Conservation (phyloP, 495 filamentous ascomycete species). For the Penicillium steckii region DNA sequence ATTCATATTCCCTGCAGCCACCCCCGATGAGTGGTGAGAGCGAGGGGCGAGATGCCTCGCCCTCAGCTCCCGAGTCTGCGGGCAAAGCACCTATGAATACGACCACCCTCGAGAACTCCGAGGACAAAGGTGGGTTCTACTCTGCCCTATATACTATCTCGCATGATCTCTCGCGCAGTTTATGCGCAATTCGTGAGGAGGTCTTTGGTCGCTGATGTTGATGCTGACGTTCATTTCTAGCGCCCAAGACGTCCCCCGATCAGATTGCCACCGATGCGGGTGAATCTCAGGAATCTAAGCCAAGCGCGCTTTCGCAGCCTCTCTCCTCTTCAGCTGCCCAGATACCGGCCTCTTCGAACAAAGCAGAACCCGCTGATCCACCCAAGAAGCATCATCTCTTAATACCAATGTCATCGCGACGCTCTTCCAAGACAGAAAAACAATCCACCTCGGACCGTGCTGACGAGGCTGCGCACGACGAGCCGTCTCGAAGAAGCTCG, state of each 20-base stretch:
- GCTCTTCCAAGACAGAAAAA: conserved; percentile 63
- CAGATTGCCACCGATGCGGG: conserved; percentile 27
- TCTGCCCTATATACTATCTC: neutral
- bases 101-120: conserved; percentile 30
- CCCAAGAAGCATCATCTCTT: conserved; percentile 60
- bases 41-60: conserved; percentile 34
- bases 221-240: conserved; percentile 18
- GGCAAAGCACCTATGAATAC: conserved; percentile 42
- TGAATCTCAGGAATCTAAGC: conserved; percentile 25
- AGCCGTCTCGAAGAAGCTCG: conserved; percentile 60
- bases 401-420: conserved; percentile 62
- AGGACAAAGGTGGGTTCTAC: conserved; percentile 23
- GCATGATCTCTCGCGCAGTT: neutral
- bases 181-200: neutral
- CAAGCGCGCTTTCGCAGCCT: conserved; percentile 24
- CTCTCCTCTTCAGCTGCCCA: conserved; percentile 22
- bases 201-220: conserved; percentile 12
- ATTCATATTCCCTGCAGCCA: conserved; percentile 17
- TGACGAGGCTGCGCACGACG: conserved; percentile 63
- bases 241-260: conserved; percentile 28
- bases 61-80: conserved; percentile 29
- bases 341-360: conserved; percentile 3
- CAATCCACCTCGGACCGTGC: conserved; percentile 62
- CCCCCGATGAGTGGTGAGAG: conserved; percentile 40
- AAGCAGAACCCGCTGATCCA: conserved; percentile 17